A percentile compares a stretch with the other conserved stretches of the same genome.
Evolutionary conservation across 805 yeast species (phyloP).

Genomic region (Kuraishia hungarica): DNA sequence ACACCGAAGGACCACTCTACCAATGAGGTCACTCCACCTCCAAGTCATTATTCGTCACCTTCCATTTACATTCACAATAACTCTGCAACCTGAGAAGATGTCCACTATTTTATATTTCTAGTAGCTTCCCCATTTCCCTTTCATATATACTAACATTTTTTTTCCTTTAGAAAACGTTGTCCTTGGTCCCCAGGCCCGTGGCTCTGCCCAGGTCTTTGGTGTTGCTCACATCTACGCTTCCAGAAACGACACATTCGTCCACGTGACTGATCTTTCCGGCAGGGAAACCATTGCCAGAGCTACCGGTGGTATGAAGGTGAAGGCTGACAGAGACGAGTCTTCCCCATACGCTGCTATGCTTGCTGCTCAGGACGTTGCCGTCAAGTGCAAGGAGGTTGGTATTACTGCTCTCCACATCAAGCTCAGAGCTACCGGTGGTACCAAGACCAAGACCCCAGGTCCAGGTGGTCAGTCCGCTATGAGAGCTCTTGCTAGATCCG

Average conservation of each 20-base stretch:
- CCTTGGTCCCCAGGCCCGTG: conserved; percentile 86
- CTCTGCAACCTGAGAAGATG: too few species aligned
- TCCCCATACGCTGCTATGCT: conserved; percentile 99
- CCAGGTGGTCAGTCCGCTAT: conserved; percentile 99
- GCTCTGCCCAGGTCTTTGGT: conserved; percentile 98
- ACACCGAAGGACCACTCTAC: too few species aligned
- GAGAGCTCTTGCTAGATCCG: conserved; percentile 99
- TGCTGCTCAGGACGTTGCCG: conserved; percentile 99
- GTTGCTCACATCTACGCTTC: conserved; percentile 99
- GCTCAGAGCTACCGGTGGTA: conserved; percentile 99
- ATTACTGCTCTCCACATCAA: conserved; percentile 99
- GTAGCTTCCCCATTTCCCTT: neutral
- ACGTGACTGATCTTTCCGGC: conserved; percentile 98
- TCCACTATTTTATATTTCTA: too few species aligned
- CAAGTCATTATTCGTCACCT: too few species aligned
- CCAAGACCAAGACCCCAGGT: conserved; percentile 99
- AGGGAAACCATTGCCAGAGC: conserved; percentile 99
- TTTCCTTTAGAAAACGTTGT: conserved; percentile 40
- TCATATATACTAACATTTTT: neutral
- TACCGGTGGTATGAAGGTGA: conserved; percentile 99
- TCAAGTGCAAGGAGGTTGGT: conserved; percentile 98
- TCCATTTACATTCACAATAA: neutral
- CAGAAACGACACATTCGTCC: conserved; percentile 99
- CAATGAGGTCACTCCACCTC: too few species aligned
- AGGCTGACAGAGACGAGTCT: conserved; percentile 99